Conservation (phyloP, 2,329 filamentous ascomycete genomes). For the Trichophyton benhamiae region DNA sequence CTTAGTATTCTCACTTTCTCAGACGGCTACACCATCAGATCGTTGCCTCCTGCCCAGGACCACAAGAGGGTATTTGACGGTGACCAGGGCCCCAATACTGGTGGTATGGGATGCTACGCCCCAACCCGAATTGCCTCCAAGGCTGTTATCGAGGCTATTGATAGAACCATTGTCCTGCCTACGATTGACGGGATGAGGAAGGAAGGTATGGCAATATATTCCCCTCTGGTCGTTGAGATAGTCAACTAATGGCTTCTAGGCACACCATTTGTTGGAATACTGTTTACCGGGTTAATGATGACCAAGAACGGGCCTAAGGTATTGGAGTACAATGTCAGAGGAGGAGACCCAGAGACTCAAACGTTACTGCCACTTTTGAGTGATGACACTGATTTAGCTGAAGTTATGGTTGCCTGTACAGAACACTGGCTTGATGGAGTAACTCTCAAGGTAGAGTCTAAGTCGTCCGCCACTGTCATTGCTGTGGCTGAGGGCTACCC, state of each 20-base stretch:
- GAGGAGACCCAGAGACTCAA: constrained; percentile 86
- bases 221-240: neutral
- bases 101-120: constrained; percentile 95
- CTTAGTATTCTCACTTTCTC: constrained; percentile 83
- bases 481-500: constrained; percentile 88
- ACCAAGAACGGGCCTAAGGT: constrained; percentile 67
- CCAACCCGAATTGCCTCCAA: constrained; percentile 69
- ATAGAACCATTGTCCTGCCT: constrained; percentile 72
- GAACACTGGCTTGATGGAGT: constrained; percentile 61
- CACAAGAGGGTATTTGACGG: constrained; percentile 92
- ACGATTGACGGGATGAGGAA: constrained; percentile 78
- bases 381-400: constrained; percentile 67
- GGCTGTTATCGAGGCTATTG: constrained; percentile 63
- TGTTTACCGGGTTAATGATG: constrained; percentile 69
- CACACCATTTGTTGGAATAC: constrained; percentile 34
- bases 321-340: constrained; percentile 86
- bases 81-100: constrained; percentile 84
- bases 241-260: constrained; percentile 15
- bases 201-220: constrained; percentile 49
- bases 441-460: constrained; percentile 52
- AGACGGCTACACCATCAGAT: constrained; percentile 73
- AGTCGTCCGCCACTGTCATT: constrained; percentile 83
- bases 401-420: constrained; percentile 77
- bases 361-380: constrained; percentile 69
- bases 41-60: constrained; percentile 82